A percentile compares a stretch with the other conserved stretches of the same genome.
These are phyloP conservation scores for Leishmania martiniquensis DNA, from an alignment of 208 protist genomes.

Conservation along the genomic window DNA sequence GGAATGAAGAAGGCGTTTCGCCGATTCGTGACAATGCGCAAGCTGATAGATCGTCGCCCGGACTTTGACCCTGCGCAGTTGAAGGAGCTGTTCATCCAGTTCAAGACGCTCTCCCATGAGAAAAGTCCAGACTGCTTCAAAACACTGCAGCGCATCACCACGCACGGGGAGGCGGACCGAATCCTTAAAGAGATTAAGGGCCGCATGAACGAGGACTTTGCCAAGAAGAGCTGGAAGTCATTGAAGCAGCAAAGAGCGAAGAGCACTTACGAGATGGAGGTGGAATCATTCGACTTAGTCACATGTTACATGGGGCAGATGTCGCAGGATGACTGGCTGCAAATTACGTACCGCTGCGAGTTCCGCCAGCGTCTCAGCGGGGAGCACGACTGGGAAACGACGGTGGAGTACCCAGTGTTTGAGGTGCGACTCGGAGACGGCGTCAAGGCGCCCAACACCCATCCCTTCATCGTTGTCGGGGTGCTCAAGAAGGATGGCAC, in stretches of 20 bases:
- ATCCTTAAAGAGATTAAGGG: slow-evolving; percentile 82
- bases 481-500: slow-evolving; percentile 88
- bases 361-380: slow-evolving; percentile 69
- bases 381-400: slow-evolving; percentile 68
- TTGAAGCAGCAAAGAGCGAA: slow-evolving; percentile 62
- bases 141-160: slow-evolving; percentile 82
- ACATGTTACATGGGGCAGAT: slow-evolving; percentile 93
- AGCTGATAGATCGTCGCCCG: slow-evolving; percentile 83
- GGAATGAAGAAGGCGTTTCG: slow-evolving; percentile 77
- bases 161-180: slow-evolving; percentile 85
- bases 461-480: slow-evolving; percentile 89
- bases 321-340: slow-evolving; percentile 90
- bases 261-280: slow-evolving; percentile 83
- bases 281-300: slow-evolving; percentile 86
- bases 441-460: slow-evolving; percentile 64
- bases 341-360: slow-evolving; percentile 89
- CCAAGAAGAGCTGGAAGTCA: slow-evolving; percentile 89
- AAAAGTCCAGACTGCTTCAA: slow-evolving; percentile 68
- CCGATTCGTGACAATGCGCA: slow-evolving; percentile 89
- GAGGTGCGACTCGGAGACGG: slow-evolving; percentile 88
- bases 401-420: slow-evolving; percentile 89
- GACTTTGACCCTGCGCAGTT: slow-evolving; percentile 78
- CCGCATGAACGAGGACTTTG: slow-evolving; percentile 84
- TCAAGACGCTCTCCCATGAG: slow-evolving; percentile 72
- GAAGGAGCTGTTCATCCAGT: slow-evolving; percentile 72